Conservation (phyloP, 768 basidiomycete species). For the Gymnopilus junonius region DNA sequence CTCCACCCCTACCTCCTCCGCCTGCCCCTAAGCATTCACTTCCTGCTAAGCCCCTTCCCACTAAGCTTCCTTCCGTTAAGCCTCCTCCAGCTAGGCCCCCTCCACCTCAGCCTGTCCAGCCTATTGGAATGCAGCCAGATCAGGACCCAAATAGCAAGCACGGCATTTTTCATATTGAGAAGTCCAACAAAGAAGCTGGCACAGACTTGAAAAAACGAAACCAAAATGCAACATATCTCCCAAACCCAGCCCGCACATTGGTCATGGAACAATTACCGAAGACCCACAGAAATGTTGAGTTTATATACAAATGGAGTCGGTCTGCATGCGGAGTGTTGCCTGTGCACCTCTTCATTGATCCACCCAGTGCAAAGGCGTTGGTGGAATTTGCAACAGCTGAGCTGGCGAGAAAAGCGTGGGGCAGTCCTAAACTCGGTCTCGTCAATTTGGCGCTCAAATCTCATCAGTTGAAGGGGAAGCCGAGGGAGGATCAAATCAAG, state of each 20-base stretch:
- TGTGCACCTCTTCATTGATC: conserved; percentile 45
- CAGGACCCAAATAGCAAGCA: conserved; percentile 49
- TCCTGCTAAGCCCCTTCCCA: conserved; percentile 22
- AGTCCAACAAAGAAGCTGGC: conserved; percentile 24
- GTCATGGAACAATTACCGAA: conserved; percentile 63
- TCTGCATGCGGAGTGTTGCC: conserved; percentile 40
- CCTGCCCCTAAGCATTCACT: conserved; percentile 19
- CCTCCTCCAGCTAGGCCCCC: conserved; percentile 25
- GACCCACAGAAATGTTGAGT: conserved; percentile 44
- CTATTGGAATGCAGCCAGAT: conserved; percentile 53
- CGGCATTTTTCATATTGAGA: conserved; percentile 44
- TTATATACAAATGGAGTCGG: conserved; percentile 47
- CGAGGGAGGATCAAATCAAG: conserved; percentile 47
- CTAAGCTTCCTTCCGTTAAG: no score
- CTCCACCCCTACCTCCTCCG: conserved; percentile 12
- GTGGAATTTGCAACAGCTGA: conserved; percentile 53
- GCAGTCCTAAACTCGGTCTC: conserved; percentile 48
- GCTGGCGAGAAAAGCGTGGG: conserved; percentile 51
- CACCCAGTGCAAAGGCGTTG: conserved; percentile 47
- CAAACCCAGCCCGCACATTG: conserved; percentile 53
- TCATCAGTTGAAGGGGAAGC: conserved; percentile 46
- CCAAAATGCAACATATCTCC: conserved; percentile 33
- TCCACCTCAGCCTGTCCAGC: conserved; percentile 14
- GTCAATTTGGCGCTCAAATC: conserved; percentile 32
- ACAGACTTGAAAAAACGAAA: conserved; percentile 19